Conservation (phyloP, 805 yeast species). For the Debaryomyces hansenii region DNA sequence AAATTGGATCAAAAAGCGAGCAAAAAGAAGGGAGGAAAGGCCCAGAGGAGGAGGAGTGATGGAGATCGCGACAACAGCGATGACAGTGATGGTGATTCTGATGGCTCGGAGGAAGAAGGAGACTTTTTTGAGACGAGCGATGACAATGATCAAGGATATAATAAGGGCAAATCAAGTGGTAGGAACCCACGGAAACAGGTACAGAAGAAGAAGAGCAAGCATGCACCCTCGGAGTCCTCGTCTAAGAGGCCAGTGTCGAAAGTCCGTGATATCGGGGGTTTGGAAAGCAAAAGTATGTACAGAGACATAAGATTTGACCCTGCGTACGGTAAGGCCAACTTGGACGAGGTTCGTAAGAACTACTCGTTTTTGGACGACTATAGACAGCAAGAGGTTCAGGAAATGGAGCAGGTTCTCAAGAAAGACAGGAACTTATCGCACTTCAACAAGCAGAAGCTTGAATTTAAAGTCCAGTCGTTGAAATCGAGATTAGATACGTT, state of each 20-base stretch:
- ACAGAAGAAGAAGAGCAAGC: constrained; percentile 55
- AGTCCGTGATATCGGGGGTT: constrained; percentile 74
- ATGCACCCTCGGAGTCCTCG: constrained; percentile 84
- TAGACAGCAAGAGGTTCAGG: constrained; percentile 67
- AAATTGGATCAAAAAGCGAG: constrained; percentile 29
- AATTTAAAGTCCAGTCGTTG: constrained; percentile 59
- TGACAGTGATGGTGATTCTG: constrained; percentile 7
- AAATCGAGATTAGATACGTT: constrained; percentile 67
- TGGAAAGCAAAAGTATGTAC: constrained; percentile 51
- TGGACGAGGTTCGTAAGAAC: constrained; percentile 63
- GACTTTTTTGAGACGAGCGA: background rate
- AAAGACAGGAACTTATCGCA: constrained; percentile 51
- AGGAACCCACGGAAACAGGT: constrained; percentile 16
- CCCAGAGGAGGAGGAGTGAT: constrained; percentile 16
- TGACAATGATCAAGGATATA: background rate
- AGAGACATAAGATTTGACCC: constrained; percentile 89
- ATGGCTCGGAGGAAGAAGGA: background rate
- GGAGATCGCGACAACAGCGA: constrained; percentile 8
- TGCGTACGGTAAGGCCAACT: constrained; percentile 82
- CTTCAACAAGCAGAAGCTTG: constrained; percentile 52
- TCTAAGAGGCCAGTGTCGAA: constrained; percentile 69
- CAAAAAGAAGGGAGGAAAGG: constrained; percentile 9
- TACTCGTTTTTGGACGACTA: constrained; percentile 87
- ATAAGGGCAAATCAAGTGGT: constrained; percentile 2
- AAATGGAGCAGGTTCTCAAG: constrained; percentile 55